Evolutionary conservation across 345 rosid genomes (phyloP), one percentile per base, ranked within the genome.

Genomic region (Camelina sativa): DNA sequence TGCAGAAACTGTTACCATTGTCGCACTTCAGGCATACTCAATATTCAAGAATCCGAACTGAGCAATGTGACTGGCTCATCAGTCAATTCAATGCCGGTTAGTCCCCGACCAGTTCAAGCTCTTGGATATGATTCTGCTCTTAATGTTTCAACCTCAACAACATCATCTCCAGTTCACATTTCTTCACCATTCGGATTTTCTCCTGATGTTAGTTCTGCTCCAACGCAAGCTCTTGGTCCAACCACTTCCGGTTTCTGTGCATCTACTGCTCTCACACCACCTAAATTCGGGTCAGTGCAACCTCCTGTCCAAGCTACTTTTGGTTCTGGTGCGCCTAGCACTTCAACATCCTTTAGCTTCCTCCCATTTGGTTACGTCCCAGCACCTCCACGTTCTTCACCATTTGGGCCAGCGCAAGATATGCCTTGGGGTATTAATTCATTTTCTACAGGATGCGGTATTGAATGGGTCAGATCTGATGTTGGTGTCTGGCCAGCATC

Each of bases 1-100:
- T 73, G 65, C 20, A 25, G 35, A 38, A 56, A 28, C 15, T 73
- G 71, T 73, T 46, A 2, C 71, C 64, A 22, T 12, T 8, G 19
- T 11, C 77, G 15, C 28, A 17, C 46, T 53, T 51, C 57, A 51
- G 3, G 15, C 15, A 23, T 15, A 15, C 23, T 22, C 64, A 40
- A 12, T 23, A 23, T 23, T 8, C 65, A 23, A 34, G 58, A 20
- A 65, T 11, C 77, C n/a, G 72, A 65, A 34, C 77, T 40, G 4
- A n/a, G 23, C 44, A 40, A 41, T 52, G 69, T 53, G 55, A 30
- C 30, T 63, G 23, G 5, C 32, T 52, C 62, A 62, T 60, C 61
- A 2, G 6, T 52, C 19, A 43, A 17, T 62, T 4, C 67, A 62
- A 1, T 4, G 2, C 76, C 25, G 62, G 69, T n/a, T 44, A 19